phyloP scores from a whole-genome alignment of 257 asterid genomes.

The Schizonepeta tenuifolia region DNA sequence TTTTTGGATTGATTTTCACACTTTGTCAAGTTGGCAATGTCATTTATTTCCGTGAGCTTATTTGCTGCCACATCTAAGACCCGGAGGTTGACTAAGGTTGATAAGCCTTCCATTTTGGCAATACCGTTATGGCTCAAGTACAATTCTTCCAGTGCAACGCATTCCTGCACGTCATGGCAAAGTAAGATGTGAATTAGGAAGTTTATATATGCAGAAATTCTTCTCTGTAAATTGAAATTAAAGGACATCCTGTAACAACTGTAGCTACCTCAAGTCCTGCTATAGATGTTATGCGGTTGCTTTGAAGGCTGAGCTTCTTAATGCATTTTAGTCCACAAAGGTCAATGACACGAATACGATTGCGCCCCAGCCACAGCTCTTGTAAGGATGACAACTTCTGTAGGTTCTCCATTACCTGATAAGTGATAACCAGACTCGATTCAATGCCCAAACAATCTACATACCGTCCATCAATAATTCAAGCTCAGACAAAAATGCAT shows the following conservation, averaged over 20 bases:
- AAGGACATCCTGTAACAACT: background rate
- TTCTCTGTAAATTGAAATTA: background rate
- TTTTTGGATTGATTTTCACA: conserved; percentile 36
- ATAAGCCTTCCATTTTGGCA: conserved; percentile 85
- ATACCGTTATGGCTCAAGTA: conserved; percentile 98
- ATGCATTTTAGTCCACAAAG: conserved; percentile 91
- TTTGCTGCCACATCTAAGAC: conserved; percentile 91
- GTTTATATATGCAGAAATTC: background rate
- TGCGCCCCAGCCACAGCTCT: conserved; percentile 99
- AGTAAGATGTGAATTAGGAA: conserved; percentile 15
- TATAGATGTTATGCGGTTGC: conserved; percentile 87
- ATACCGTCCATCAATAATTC: conserved; percentile 1
- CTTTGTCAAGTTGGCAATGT: conserved; percentile 62
- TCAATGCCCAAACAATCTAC: conserved; percentile 25
- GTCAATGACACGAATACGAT: conserved; percentile 79
- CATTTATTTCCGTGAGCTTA: conserved; percentile 79
- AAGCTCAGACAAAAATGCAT: background rate
- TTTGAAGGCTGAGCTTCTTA: conserved; percentile 95
- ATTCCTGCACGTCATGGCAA: conserved; percentile 60
- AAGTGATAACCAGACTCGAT: conserved; percentile 41
- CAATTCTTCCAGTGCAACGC: conserved; percentile 85
- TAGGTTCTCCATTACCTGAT: conserved; percentile 89
- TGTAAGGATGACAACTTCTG: conserved; percentile 64
- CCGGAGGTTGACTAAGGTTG: conserved; percentile 76
- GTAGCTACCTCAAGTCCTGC: conserved; percentile 81